These are phyloP conservation scores for Podospora fimiseda DNA, from an alignment of 495 filamentous ascomycete genomes.

Conservation along the genomic window DNA sequence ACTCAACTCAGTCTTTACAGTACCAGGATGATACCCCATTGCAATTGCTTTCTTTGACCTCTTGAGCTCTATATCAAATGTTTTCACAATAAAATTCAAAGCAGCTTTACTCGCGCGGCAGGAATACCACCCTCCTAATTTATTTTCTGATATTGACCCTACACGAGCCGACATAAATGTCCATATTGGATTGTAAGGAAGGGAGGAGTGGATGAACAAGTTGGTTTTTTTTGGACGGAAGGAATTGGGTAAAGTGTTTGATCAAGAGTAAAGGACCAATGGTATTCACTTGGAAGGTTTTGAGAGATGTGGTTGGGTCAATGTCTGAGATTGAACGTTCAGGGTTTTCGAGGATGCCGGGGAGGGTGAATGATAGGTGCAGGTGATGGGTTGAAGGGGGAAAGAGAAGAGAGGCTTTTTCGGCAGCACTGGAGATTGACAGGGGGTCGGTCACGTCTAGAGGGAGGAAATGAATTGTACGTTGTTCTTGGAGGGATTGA, in stretches of 20 bases:
- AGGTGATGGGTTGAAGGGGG: constrained; percentile 48
- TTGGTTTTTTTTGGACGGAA: constrained; percentile 49
- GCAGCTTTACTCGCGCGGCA: constrained; percentile 71
- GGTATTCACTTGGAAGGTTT: constrained; percentile 62
- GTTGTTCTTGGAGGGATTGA: neutral
- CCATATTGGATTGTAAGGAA: too few relatives aligned
- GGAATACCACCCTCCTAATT: constrained; percentile 64
- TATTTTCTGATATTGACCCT: constrained; percentile 65
- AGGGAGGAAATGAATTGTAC: constrained; percentile 24
- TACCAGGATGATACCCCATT: constrained; percentile 75
- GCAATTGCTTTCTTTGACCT: constrained; percentile 52
- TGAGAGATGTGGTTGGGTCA: constrained; percentile 46
- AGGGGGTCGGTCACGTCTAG: constrained; percentile 26
- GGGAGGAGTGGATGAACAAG: too few relatives aligned
- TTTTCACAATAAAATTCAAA: constrained; percentile 63
- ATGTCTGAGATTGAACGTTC: constrained; percentile 67
- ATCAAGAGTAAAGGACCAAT: constrained; percentile 68
- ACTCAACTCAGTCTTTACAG: constrained; percentile 69
- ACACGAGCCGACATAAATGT: constrained; percentile 71
- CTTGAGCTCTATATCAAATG: constrained; percentile 62
- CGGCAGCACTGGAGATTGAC: constrained; percentile 43
- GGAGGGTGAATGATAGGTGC: constrained; percentile 62
- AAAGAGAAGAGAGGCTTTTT: constrained; percentile 35
- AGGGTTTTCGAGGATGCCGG: constrained; percentile 61
- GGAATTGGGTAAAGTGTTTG: constrained; percentile 63